Evolutionary conservation across 345 rosid species (phyloP), one percentile per base, ranked within the genome.

Genomic region (Noccaea bulbosa): DNA sequence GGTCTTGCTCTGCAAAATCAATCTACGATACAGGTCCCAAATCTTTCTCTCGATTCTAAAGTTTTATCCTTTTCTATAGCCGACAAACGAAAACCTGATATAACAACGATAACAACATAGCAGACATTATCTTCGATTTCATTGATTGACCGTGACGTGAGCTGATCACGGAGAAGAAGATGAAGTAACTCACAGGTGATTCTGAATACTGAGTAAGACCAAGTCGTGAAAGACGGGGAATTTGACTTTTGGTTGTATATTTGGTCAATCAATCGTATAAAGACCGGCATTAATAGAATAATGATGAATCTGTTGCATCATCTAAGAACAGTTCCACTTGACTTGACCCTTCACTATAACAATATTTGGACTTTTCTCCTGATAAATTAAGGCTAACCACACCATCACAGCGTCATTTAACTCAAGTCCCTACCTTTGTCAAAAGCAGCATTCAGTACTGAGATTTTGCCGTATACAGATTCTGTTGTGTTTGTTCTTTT

Each of bases 321-420:
- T 65, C 56, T 7, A 1, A 30, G 43, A 69, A 57, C 65, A 69
- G 32, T 54, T 1, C 12, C 46, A 47, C 48, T 49, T 60, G 74
- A 66, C 63, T 74, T 74, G 78, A 66, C 67, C 41, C 22, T 50
- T 41, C 41, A 43, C 32, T 12, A 24, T 15, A 38, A 14, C 67
- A 27, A 16, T 15, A 39, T n/a, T 56, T 70, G 47, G 65, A 69
- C 65, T 70, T 27, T 70, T 70, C 59, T 70, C 32, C 16, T 15
- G 17, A 47, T 1, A n/a, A 11, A 5, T 58, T 20, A 58, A 22
- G 12, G 11, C 5, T 15, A 67, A 37, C 10, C 12, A 58, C 46
- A 17, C 11, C 38, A 65, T 8, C 22, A 22, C 15, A 47, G 10
- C 35, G 8, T 39, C 52, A 15, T 8, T 30, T 41, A 11, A 27